Evolutionary conservation across 2,329 filamentous ascomycete genomes (phyloP).

Genomic region (Pestalotiopsis fici): DNA sequence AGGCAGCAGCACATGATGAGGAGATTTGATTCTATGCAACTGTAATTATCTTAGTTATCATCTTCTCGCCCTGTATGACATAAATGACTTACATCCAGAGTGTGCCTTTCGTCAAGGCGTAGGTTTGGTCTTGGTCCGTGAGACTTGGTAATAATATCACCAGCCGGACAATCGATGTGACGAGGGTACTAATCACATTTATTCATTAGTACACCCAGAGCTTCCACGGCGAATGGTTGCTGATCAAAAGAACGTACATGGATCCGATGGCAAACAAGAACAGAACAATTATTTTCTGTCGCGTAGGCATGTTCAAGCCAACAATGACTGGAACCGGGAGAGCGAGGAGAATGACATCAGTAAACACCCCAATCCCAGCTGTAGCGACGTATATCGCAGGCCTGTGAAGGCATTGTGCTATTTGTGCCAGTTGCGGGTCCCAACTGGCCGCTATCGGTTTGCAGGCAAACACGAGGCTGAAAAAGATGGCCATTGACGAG

Average conservation of each 20-base stretch:
- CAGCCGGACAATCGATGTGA: constrained; percentile 32
- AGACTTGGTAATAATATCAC: constrained; percentile 27
- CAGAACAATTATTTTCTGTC: constrained; percentile 46
- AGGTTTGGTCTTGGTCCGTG: constrained; percentile 25
- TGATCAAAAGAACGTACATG: constrained; percentile 18
- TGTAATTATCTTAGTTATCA: constrained; percentile 12
- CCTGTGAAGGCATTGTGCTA: constrained; percentile 41
- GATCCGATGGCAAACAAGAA: constrained; percentile 46
- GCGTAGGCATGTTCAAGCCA: constrained; percentile 42
- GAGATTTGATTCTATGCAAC: constrained; percentile 39
- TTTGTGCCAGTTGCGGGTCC: constrained; percentile 29
- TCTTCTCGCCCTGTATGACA: background rate
- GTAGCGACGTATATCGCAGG: constrained; percentile 50
- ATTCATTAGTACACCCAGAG: background rate
- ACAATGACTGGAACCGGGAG: constrained; percentile 48
- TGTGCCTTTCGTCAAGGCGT: constrained; percentile 26
- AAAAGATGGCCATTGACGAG: constrained; percentile 33
- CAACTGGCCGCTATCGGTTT: constrained; percentile 32
- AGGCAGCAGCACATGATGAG: constrained; percentile 41
- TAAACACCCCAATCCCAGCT: constrained; percentile 46
- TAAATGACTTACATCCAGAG: constrained; percentile 27
- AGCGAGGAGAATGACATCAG: constrained; percentile 46
- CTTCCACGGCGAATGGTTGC: background rate
- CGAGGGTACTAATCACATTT: constrained; percentile 27
- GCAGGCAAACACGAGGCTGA: constrained; percentile 38